Conservation (phyloP, 169 alveolate genomes). For the Amoebophrya sp. region DNA sequence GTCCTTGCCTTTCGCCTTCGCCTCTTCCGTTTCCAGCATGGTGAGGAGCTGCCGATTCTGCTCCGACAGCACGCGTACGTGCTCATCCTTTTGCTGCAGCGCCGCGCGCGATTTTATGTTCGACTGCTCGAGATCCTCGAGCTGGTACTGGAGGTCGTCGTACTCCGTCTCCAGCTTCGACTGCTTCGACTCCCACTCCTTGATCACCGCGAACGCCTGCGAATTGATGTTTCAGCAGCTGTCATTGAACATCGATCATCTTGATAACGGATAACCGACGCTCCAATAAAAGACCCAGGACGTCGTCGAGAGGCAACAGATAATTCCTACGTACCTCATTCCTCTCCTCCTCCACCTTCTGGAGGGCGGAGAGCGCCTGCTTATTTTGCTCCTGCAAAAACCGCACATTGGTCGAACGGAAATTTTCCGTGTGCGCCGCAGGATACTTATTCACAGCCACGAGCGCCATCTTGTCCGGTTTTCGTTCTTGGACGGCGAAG, state of each 20-base stretch:
- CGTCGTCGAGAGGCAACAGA: neutral
- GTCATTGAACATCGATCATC: neutral
- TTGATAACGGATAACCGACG: no score
- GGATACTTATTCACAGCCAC: neutral
- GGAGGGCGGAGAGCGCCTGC: neutral
- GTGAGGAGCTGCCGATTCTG: slow-evolving; percentile 33
- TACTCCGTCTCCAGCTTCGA: neutral
- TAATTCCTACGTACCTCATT: neutral
- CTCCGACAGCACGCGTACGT: slow-evolving; percentile 29
- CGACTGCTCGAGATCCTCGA: neutral
- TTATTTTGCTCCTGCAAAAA: neutral
- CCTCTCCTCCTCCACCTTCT: neutral
- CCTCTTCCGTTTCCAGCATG: slow-evolving; percentile 28
- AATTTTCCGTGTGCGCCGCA: neutral
- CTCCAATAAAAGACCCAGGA: neutral
- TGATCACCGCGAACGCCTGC: neutral
- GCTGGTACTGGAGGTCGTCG: neutral
- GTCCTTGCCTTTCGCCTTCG: neutral
- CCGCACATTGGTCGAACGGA: neutral
- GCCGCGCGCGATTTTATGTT: neutral
- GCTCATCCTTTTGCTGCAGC: slow-evolving; percentile 23
- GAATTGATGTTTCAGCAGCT: neutral
- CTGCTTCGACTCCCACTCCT: neutral
- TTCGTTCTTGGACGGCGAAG: no score
- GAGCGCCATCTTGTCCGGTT: neutral